Evolutionary conservation across 208 protist genomes (phyloP), one percentile per base, ranked within the genome.

Genomic region (Sergeia podlipaevii): DNA sequence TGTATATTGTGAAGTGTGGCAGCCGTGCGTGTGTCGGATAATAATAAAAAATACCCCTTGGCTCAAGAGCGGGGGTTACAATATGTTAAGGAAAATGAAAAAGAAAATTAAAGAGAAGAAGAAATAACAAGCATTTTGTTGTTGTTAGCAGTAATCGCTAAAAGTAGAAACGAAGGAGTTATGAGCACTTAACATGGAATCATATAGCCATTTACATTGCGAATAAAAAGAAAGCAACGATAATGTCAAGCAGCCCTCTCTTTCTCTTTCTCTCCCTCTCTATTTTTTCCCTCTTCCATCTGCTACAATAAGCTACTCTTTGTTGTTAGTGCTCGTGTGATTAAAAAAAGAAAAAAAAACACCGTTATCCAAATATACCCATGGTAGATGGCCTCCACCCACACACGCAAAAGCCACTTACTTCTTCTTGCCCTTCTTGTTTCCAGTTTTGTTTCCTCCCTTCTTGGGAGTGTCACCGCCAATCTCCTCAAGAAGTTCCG

Each of bases 401-500:
- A n/a, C 17, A 5, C 50, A n/a, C 7, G 4, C 27, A n/a, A 15
- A 4, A 5, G 3, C 3, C 2, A 1, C 18, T 59, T 64, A 71
- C 43, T 77, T 71, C 49, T 71, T 75, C 11, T 65, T 39, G 17
- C 5, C 37, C 33, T 64, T 55, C 17, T 39, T 48, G 30, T 66
- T 76, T 20, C 36, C 38, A 20, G 37, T 33, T 41, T 52, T 60
- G 46, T 46, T 59, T 33, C 65, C 62, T 27, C 23, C 50, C 44
- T 73, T 80, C 65, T 63, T 88, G 58, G 48, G 65, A 43, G 59
- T 61, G 13, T 50, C 65, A 21, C 55, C 48, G 23, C 42, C 65
- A 13, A 72, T 64, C 62, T 82, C 64, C 38, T 80, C 80, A 27
- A 86, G 53, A 5, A 93, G 72, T 44, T 79, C 80, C 33, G 60